Conservation (phyloP, 805 yeast genomes). For the Suhomyces xylopsoci region DNA sequence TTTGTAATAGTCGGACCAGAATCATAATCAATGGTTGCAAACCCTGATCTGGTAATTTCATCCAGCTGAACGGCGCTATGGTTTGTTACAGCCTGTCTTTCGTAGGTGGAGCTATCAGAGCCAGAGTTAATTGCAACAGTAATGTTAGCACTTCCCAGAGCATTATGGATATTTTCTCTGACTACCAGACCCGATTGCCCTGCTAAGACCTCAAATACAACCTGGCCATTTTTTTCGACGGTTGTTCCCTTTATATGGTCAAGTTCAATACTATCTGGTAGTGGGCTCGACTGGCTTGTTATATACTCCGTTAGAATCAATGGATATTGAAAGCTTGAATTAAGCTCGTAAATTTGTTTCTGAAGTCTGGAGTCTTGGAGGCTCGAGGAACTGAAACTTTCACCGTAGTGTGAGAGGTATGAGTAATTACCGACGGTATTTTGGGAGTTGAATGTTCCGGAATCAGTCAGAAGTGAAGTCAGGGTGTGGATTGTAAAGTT, state of each 20-base stretch:
- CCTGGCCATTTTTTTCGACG: background rate
- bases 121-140: background rate
- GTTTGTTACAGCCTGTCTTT: background rate
- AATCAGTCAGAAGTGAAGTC: slow-evolving; percentile 7
- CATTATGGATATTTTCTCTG: background rate
- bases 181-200: background rate
- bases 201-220: background rate
- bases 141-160: background rate
- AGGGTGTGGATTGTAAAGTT: slow-evolving; percentile 31
- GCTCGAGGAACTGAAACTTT: background rate
- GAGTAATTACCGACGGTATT: background rate
- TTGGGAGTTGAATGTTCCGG: background rate
- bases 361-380: background rate
- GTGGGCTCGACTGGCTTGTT: background rate
- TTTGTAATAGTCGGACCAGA: background rate
- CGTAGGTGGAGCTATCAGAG: background rate
- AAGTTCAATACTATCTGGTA: background rate
- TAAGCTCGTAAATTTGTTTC: background rate
- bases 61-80: background rate
- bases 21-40: background rate
- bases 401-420: background rate
- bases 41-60: background rate
- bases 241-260: background rate
- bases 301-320: background rate
- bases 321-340: background rate